Evolutionary conservation across 2,329 filamentous ascomycete genomes (phyloP).

Genomic region (Fonsecaea erecta): DNA sequence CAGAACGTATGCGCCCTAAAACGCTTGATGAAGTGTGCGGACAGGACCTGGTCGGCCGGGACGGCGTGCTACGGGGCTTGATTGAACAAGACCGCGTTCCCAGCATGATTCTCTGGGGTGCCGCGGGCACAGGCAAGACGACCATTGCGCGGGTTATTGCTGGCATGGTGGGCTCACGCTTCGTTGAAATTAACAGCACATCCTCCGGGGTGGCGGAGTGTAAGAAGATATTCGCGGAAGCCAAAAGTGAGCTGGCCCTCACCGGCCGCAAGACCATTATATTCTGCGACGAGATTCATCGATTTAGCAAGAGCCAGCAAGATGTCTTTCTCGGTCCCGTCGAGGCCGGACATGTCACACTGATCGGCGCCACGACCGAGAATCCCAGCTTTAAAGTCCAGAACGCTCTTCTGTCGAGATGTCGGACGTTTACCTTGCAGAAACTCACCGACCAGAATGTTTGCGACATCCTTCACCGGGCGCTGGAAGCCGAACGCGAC

Average conservation of each 20-base stretch:
- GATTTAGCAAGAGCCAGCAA: slow-evolving; percentile 90
- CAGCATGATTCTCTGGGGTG: slow-evolving; percentile 86
- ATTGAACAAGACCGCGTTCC: slow-evolving; percentile 86
- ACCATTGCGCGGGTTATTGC: slow-evolving; percentile 90
- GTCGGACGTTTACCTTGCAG: slow-evolving; percentile 84
- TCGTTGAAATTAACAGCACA: slow-evolving; percentile 95
- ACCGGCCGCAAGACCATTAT: slow-evolving; percentile 92
- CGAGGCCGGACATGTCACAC: slow-evolving; percentile 83
- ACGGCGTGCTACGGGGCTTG: slow-evolving; percentile 81
- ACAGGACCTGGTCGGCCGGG: slow-evolving; percentile 84
- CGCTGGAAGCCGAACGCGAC: slow-evolving; percentile 59
- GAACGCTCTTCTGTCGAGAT: slow-evolving; percentile 82
- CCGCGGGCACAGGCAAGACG: slow-evolving; percentile 56
- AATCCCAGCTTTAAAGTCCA: slow-evolving; percentile 96
- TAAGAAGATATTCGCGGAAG: slow-evolving; percentile 89
- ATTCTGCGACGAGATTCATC: slow-evolving; percentile 96
- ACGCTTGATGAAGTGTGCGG: slow-evolving; percentile 85
- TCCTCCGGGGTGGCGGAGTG: slow-evolving; percentile 84
- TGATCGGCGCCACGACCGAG: slow-evolving; percentile 95
- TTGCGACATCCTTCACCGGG: slow-evolving; percentile 73
- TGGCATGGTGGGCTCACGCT: slow-evolving; percentile 77
- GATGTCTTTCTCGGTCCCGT: slow-evolving; percentile 94
- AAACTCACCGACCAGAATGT: slow-evolving; percentile 76
- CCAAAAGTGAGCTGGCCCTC: slow-evolving; percentile 75
- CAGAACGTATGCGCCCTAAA: slow-evolving; percentile 88